These are phyloP conservation scores for Ophiocordyceps robertsii DNA, from an alignment of 2,329 filamentous ascomycete genomes.

Conservation along the genomic window DNA sequence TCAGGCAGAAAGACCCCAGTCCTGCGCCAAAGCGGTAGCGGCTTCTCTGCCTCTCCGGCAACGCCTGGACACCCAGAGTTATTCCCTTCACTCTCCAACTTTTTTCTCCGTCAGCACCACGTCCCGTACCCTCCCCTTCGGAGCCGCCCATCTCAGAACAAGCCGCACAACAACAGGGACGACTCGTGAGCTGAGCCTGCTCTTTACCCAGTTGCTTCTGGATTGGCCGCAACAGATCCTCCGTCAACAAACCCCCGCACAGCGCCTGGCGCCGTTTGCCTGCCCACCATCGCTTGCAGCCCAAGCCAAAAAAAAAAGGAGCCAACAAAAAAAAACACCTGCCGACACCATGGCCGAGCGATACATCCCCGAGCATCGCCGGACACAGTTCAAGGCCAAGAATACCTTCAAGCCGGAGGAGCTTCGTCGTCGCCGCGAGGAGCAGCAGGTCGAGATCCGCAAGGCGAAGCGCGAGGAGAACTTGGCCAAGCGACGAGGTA, in stretches of 20 bases:
- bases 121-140: background rate
- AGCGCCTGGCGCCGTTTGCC: conserved; percentile 1
- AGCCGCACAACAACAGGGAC: background rate
- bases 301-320: conserved; percentile 10
- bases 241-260: conserved; percentile 5
- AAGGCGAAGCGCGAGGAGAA: conserved; percentile 99
- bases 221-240: conserved; percentile 1
- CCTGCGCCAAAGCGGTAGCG: conserved; percentile 2
- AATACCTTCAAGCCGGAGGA: conserved; percentile 98
- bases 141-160: background rate
- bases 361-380: conserved; percentile 98
- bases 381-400: conserved; percentile 99
- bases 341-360: conserved; percentile 78
- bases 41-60: conserved; percentile 9
- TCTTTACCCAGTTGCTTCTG: background rate
- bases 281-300: conserved; percentile 5
- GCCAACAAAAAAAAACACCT: background rate
- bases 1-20: conserved; percentile 5
- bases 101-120: conserved; percentile 1
- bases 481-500: conserved; percentile 93
- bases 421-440: conserved; percentile 92
- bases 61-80: conserved; percentile 3
- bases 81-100: conserved; percentile 4
- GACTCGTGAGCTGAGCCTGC: background rate
- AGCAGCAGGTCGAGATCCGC: conserved; percentile 98